Evolutionary conservation across 2,329 filamentous ascomycete genomes (phyloP).

Genomic region (Scedosporium aurantiacum): DNA sequence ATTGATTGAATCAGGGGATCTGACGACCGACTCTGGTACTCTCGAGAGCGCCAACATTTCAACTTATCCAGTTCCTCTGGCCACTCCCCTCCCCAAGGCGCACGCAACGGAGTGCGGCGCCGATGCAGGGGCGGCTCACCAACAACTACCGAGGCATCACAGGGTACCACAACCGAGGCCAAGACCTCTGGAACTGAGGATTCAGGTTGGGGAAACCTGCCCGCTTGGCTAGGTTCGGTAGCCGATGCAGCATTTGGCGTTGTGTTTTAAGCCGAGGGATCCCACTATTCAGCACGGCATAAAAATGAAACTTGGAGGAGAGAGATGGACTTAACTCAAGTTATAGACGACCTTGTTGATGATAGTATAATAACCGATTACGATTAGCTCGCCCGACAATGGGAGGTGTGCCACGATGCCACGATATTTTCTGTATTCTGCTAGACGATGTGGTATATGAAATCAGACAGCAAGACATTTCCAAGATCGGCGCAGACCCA

Average conservation of each 20-base stretch:
- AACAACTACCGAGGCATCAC: background rate
- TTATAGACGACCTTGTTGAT: too few relatives aligned
- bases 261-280: background rate
- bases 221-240: background rate
- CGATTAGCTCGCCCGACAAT: too few relatives aligned
- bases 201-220: background rate
- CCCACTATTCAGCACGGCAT: background rate
- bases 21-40: background rate
- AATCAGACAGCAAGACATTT: background rate
- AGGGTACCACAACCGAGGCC: background rate
- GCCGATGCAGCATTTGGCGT: background rate
- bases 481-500: background rate
- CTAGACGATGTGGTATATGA: background rate
- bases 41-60: background rate
- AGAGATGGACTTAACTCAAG: background rate
- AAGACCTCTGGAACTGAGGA: background rate
- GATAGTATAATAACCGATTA: too few relatives aligned
- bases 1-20: background rate
- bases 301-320: background rate
- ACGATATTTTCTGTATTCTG: background rate
- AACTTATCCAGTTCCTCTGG: background rate
- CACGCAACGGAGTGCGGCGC: background rate
- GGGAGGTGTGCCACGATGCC: background rate
- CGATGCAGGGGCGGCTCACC: background rate
- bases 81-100: background rate